These are phyloP conservation scores for Mycena venus DNA, from an alignment of 768 basidiomycete species.

Conservation along the genomic window DNA sequence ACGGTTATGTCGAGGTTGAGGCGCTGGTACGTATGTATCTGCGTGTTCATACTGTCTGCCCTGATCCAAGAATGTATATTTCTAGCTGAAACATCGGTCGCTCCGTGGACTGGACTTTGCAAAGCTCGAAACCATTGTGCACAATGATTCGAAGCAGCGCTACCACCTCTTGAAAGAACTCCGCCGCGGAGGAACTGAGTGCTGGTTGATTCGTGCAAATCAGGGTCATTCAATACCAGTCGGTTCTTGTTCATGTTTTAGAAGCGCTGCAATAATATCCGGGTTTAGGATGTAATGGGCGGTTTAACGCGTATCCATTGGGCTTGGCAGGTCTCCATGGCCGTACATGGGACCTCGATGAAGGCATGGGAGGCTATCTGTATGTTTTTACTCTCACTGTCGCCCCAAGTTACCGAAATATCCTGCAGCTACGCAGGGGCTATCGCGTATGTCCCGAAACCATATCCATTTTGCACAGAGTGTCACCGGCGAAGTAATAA, in stretches of 20 bases:
- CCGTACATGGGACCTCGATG: constrained; percentile 73
- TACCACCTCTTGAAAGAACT: constrained; percentile 61
- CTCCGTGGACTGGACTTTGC: constrained; percentile 64
- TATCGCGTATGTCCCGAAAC: constrained; percentile 77
- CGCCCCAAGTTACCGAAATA: not conserved
- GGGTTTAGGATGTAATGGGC: constrained; percentile 55
- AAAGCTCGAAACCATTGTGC: constrained; percentile 62
- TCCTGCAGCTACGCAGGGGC: constrained; percentile 61
- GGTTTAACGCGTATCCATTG: constrained; percentile 56
- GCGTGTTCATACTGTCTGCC: too few species aligned
- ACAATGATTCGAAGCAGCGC: constrained; percentile 63
- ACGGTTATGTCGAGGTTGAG: constrained; percentile 28
- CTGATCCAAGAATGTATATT: not conserved
- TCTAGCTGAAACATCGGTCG: constrained; percentile 71
- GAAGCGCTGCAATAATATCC: not conserved
- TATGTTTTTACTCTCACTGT: constrained; percentile 39
- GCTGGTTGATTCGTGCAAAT: constrained; percentile 80
- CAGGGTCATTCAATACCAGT: constrained; percentile 68
- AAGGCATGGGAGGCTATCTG: constrained; percentile 70
- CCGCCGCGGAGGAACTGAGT: constrained; percentile 33
- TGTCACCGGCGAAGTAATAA: constrained; percentile 63
- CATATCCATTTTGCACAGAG: constrained; percentile 83
- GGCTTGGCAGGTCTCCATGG: constrained; percentile 63
- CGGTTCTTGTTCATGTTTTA: constrained; percentile 3
- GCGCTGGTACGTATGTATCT: constrained; percentile 16